Base-by-base conservation (phyloP, 2,329 filamentous ascomycete species). In the Gnomoniopsis smithogilvyi region DNA sequence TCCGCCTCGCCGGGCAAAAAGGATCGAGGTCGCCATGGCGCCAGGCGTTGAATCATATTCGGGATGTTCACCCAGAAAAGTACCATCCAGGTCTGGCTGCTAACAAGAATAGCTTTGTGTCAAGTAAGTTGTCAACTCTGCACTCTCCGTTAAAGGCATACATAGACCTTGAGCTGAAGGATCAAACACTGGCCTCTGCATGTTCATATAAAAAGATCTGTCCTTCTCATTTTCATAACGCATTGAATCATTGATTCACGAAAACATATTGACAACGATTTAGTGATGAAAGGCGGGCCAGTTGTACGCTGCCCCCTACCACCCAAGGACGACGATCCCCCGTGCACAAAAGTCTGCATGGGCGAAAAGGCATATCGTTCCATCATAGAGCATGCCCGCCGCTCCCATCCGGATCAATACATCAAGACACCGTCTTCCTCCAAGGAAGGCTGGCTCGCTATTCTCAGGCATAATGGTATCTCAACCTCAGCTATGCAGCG, bases 321-420 rank as follows among this genome's bases (percentile, higher is more conserved):
- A 22, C 50, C 36, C 8, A 53, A 38, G 22, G 43, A 43, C 30
- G 57, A 60, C 43, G 53, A 51, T n/a, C 47, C 57, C 8, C 4
- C 30, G 10, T 62, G 60, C 38, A 56, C 51, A 14, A 62, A 62
- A 24, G 47, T 43, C 50, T 62, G 60, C 46, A 53, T 36, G 17
- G 60, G 59, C 22, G 60, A 55, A 12, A 60, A 60, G 34, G 48
- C 49, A 21, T 99, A 93, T 79, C 93, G 95, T 75, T 98, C 95
- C 64, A 98, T 99, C 92, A 95, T 98, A 78, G 95, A 99, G 83
- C 95, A 99, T 72, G 98, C 99, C 70, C 91, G 95, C 69, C 89
- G 95, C 74, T 94, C 95, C 66, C 95, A 99, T 74, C 93, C 94
- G 62, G 92, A 96, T 74, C 90, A 97, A 74, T 98, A 98, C 78